Evolutionary conservation across 306 rosid species (phyloP), one percentile per base, ranked within the genome.

Genomic region (Leucaena leucocephala): DNA sequence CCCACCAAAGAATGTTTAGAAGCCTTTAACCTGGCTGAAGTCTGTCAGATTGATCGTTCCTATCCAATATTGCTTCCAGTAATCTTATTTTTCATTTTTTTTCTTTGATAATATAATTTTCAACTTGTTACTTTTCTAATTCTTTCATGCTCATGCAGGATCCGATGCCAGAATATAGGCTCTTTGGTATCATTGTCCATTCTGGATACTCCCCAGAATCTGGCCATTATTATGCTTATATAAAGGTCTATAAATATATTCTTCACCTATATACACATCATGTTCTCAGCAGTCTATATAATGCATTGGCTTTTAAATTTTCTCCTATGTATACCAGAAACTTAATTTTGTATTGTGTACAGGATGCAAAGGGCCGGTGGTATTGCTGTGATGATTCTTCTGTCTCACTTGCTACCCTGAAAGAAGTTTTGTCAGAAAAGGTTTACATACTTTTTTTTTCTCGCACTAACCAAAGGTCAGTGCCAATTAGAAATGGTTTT

Each of bases 141-240:
- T 46, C 46, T 54, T 45, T 54, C 10, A 21, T 82, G 67, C 48
- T 74, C n/a, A 70, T 86, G 82, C 92, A 96, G 99, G 98, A 96
- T 87, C 90, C 87, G 16, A 89, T 86, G 19, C 98, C 99, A 33
- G 97, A 96, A 84, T 96, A 96, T 87, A 96, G 90, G 89, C 99
- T 93, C 76, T 93, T 93, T 80, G 99, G 99, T 72, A 91, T 97
- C 54, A 88, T 96, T 81, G 99, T 96, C 84, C 99, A 96, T 85
- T 93, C 99, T 33, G 99, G 99, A 79, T 90, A 87, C 82, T 96
- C 99, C 46, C 97, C 91, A 0, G 98, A 96, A 39, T 93, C 99
- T 84, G 99, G 99, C 82, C 99, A 96, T 81, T 96, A 96, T 88
- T 96, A 93, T 34, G 92, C 99, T 43, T 96, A 96, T 82, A 87